These are phyloP conservation scores for Tremella mesenterica DNA, from an alignment of 768 basidiomycete genomes.

Conservation along the genomic window DNA sequence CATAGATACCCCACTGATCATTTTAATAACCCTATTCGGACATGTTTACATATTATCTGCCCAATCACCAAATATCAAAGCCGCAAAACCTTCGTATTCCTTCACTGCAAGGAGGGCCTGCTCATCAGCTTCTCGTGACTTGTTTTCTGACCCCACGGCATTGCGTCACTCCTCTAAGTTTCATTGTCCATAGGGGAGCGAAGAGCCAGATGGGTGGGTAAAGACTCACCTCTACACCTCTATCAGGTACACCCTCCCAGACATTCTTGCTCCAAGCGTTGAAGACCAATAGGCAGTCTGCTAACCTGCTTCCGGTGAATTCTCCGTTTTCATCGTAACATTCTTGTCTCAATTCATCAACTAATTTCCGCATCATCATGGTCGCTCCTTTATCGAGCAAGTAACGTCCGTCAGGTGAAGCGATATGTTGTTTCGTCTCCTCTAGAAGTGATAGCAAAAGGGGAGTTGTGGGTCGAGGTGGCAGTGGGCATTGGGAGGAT, in stretches of 20 bases:
- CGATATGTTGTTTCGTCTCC: slow-evolving; percentile 59
- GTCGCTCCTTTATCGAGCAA: slow-evolving; percentile 70
- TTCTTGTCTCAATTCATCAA: slow-evolving; percentile 55
- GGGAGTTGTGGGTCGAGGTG: slow-evolving; percentile 44
- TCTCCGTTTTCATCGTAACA: slow-evolving; percentile 52
- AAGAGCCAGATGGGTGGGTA: no score
- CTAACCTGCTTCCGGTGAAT: slow-evolving; percentile 53
- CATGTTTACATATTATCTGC: slow-evolving; percentile 9
- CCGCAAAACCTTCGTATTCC: slow-evolving; percentile 37
- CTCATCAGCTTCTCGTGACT: neutral
- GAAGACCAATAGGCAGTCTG: slow-evolving; percentile 69
- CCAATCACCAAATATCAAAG: slow-evolving; percentile 43
- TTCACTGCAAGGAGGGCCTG: slow-evolving; percentile 26
- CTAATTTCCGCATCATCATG: slow-evolving; percentile 57
- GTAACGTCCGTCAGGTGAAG: slow-evolving; percentile 60
- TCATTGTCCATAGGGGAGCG: no score
- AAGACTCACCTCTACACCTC: slow-evolving; percentile 36
- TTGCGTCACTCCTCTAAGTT: no score
- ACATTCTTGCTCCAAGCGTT: slow-evolving; percentile 59
- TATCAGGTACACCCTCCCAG: slow-evolving; percentile 38
- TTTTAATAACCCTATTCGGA: neutral
- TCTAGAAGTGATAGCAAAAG: slow-evolving; percentile 58
- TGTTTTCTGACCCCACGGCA: no score
- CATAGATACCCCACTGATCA: neutral
- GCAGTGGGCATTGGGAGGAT: slow-evolving; percentile 29